Evolutionary conservation across 169 alveolate species (phyloP).

Genomic region (Cryptosporidium sp.): DNA sequence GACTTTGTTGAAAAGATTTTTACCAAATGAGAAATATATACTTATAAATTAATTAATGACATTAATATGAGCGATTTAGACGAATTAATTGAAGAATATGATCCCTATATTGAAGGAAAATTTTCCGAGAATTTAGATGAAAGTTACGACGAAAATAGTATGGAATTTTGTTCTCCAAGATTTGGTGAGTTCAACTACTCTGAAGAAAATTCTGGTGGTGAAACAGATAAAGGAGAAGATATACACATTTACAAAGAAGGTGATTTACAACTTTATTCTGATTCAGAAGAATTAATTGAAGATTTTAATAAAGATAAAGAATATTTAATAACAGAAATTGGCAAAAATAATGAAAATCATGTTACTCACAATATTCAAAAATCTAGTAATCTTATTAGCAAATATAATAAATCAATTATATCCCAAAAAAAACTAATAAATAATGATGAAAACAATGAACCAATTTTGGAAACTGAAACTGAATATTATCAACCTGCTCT

Average conservation of each 20-base stretch:
- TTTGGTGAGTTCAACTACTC: constrained; percentile 41
- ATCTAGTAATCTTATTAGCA: neutral
- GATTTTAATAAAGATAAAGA: constrained; percentile 6
- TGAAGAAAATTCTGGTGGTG: constrained; percentile 11
- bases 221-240: constrained; percentile 14
- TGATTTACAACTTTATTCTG: neutral
- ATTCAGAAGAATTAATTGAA: neutral
- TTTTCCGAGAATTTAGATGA: constrained; percentile 6
- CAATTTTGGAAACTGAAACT: neutral
- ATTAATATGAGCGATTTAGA: neutral
- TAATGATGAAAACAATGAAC: neutral
- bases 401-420: neutral
- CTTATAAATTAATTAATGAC: neutral
- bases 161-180: constrained; percentile 55
- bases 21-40: neutral
- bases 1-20: constrained; percentile 21
- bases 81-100: constrained; percentile 2
- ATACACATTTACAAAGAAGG: neutral
- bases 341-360: neutral
- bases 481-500: neutral
- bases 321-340: neutral
- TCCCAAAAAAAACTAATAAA: neutral
- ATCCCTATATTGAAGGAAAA: constrained; percentile 1
- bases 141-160: constrained; percentile 26
- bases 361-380: neutral